phyloP scores from a whole-genome alignment of 768 basidiomycete species.

The Strobilomyces confusus region DNA sequence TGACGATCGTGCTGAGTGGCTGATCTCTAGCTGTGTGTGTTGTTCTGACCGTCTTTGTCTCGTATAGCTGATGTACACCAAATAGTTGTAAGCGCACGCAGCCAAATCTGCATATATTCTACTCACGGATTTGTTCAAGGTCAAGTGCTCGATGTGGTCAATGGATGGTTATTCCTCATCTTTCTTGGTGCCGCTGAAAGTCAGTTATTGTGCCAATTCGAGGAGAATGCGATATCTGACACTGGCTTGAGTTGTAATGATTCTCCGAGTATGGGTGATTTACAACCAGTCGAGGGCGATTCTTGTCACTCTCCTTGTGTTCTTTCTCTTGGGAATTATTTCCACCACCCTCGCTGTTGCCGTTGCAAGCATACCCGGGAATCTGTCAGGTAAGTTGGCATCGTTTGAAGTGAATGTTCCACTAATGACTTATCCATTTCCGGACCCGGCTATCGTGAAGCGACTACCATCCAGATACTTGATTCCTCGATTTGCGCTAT shows the following conservation, averaged over 20 bases:
- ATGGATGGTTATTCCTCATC: background rate
- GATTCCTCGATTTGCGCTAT: background rate
- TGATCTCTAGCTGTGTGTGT: background rate
- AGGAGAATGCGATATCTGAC: no score
- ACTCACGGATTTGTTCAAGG: background rate
- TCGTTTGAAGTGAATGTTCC: background rate
- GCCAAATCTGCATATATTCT: background rate
- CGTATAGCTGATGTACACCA: background rate
- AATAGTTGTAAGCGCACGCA: slow-evolving; percentile 1
- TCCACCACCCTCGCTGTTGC: background rate
- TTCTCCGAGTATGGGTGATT: background rate
- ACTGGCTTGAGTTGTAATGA: background rate
- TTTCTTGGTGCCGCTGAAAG: slow-evolving; percentile 3
- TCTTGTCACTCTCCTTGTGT: background rate
- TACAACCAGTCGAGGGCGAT: background rate
- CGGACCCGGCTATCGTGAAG: background rate
- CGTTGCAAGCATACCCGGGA: background rate
- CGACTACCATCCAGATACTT: background rate
- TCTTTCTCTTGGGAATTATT: background rate
- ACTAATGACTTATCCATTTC: background rate
- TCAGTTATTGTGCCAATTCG: background rate
- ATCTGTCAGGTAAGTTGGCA: background rate
- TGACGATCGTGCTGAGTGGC: background rate
- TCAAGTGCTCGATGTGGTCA: background rate
- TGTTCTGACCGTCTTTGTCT: background rate